Conservation (phyloP, 352 stramenopile genomes). For the Phytophthora foliorum region DNA sequence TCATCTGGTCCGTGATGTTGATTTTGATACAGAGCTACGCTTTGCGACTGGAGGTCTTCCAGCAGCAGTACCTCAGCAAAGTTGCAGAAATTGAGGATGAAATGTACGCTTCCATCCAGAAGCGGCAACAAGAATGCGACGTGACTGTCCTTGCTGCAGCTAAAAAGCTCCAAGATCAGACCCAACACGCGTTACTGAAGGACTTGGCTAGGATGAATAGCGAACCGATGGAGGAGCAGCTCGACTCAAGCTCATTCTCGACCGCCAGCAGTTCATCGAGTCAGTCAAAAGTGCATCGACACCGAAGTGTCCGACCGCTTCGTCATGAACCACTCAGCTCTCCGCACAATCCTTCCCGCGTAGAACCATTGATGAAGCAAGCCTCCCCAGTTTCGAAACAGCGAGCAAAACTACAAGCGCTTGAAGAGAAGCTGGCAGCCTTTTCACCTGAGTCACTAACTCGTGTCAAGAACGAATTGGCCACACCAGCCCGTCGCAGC, state of each 20-base stretch:
- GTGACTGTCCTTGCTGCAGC: constrained; percentile 46
- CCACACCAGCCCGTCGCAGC: constrained; percentile 5
- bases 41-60: constrained; percentile 66
- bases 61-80: constrained; percentile 69
- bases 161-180: constrained; percentile 60
- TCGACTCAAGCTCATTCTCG: constrained; percentile 13
- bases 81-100: constrained; percentile 64
- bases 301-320: constrained; percentile 9
- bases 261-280: constrained; percentile 27
- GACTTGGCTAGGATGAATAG: constrained; percentile 23
- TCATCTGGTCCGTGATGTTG: neutral
- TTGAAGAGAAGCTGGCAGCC: constrained; percentile 63
- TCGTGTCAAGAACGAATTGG: constrained; percentile 43
- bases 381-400: constrained; percentile 61
- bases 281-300: constrained; percentile 8
- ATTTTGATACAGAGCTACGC: constrained; percentile 49
- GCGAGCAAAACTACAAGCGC: constrained; percentile 58
- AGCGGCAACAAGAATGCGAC: constrained; percentile 51
- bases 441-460: constrained; percentile 62
- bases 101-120: constrained; percentile 57
- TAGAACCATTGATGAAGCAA: constrained; percentile 5
- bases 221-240: constrained; percentile 12
- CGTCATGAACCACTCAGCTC: constrained; percentile 11
- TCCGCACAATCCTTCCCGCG: neutral
- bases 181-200: constrained; percentile 37